phyloP scores from a whole-genome alignment of 1,139 yeast species.

The Meyerozyma smithsonii region DNA sequence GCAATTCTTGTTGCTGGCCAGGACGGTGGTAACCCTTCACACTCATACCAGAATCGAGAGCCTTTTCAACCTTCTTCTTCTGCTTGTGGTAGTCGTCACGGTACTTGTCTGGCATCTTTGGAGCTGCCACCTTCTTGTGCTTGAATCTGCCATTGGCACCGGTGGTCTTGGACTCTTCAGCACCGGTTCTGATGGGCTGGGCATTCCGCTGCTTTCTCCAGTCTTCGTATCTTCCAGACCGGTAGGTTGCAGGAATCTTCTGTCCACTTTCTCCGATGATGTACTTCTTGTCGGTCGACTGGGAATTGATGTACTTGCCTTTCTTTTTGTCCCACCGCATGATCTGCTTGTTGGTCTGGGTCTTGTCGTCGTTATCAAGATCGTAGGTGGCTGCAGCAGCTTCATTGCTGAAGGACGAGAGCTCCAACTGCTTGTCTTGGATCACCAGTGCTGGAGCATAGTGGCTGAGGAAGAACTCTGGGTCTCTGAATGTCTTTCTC shows the following conservation, averaged over 20 bases:
- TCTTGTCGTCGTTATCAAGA: constrained; percentile 72
- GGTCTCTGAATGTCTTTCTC: constrained; percentile 63
- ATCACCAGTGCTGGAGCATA: constrained; percentile 78
- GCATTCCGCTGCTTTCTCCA: constrained; percentile 78
- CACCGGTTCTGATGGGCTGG: constrained; percentile 49
- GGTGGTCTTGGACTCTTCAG: constrained; percentile 39
- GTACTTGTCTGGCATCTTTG: constrained; percentile 80
- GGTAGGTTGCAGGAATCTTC: constrained; percentile 84
- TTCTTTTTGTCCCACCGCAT: constrained; percentile 94
- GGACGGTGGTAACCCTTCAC: constrained; percentile 66
- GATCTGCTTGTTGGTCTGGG: constrained; percentile 60
- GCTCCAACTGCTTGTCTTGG: constrained; percentile 76
- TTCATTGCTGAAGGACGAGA: constrained; percentile 68
- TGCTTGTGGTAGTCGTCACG: constrained; percentile 86
- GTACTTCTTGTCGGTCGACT: constrained; percentile 76
- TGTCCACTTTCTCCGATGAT: constrained; percentile 96
- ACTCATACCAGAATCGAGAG: constrained; percentile 66
- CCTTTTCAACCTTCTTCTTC: constrained; percentile 77
- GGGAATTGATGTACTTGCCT: constrained; percentile 81
- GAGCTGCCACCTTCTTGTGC: constrained; percentile 75
- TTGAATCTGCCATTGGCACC: constrained; percentile 43
- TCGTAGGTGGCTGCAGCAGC: constrained; percentile 86
- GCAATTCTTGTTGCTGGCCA: constrained; percentile 57
- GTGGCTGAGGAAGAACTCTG: constrained; percentile 81
- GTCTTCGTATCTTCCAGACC: constrained; percentile 86